Base-by-base conservation (phyloP, 73 alveolate genomes). In the Paramecium octaurelia region DNA sequence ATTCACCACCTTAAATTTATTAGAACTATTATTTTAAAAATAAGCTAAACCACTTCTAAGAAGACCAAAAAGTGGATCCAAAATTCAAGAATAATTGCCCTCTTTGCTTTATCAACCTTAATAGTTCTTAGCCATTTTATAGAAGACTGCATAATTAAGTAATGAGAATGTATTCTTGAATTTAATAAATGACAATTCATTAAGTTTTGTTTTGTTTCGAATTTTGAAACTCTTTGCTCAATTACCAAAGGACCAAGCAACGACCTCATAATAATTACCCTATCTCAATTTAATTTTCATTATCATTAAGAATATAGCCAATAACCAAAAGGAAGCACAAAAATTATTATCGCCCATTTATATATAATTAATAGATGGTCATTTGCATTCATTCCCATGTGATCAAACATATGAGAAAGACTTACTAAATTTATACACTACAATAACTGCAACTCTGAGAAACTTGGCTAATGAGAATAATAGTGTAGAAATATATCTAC, bases 31-130 rank as follows among this genome's bases (percentile, higher is more conserved):
- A 24, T 80, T 80, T 80, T 16, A 42, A 80, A 80, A 40, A 42
- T 24, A 80, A 46, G 44, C 29, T 21, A 80, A 80, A 80, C 70
- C 91, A 24, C 46, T 46, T 3, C 16, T 80, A 64, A 80, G 75
- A 80, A 80, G 91, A 80, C 91, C 91, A 40, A 80, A 48, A 43
- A 80, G 91, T 18, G 91, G 91, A n/a, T 43, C 42, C 8, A 80
- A 80, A 46, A 80, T 43, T 20, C 10, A 46, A 23, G 91, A 80
- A 48, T 75, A 75, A 40, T 48, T 80, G 23, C 76, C 76, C 7
- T 80, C 91, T 21, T 42, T 80, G 14, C n/a, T 44, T 44, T 48
- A 44, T 24, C 48, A 40, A 46, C 91, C 91, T 9, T 48, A 80
- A 80, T 46, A 80, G 23, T 8, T 80, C 10, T 18, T 80, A n/a